phyloP scores from a whole-genome alignment of 176 grass and related monocot genomes.

The Eleusine coracana region DNA sequence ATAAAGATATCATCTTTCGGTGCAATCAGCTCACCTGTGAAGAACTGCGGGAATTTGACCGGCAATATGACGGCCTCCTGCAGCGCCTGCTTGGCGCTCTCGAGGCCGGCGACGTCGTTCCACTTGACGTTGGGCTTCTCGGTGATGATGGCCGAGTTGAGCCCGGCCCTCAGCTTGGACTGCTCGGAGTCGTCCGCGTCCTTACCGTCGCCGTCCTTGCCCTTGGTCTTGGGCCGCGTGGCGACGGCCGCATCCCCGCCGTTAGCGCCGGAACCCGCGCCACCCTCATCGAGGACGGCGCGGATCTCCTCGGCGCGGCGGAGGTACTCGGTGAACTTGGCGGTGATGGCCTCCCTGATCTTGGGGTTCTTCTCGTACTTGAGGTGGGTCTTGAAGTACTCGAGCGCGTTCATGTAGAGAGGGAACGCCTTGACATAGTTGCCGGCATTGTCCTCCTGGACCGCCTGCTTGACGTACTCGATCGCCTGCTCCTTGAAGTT shows the following conservation, averaged over 20 bases:
- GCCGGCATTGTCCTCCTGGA: slow-evolving; percentile 96
- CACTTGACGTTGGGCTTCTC: slow-evolving; percentile 99
- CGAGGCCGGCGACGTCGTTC: slow-evolving; percentile 93
- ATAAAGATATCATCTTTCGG: neutral
- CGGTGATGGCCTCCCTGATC: slow-evolving; percentile 96
- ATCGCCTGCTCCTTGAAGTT: slow-evolving; percentile 99
- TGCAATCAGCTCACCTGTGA: slow-evolving; percentile 67
- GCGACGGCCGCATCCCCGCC: slow-evolving; percentile 75
- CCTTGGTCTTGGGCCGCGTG: slow-evolving; percentile 90
- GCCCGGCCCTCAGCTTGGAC: slow-evolving; percentile 79
- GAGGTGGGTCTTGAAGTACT: slow-evolving; percentile 99
- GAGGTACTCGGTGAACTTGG: slow-evolving; percentile 98
- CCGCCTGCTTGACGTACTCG: slow-evolving; percentile 96
- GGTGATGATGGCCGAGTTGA: slow-evolving; percentile 91
- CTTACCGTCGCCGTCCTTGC: slow-evolving; percentile 72
- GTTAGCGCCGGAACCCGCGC: slow-evolving; percentile 55
- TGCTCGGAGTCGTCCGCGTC: slow-evolving; percentile 90
- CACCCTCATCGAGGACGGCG: slow-evolving; percentile 86
- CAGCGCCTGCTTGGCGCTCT: slow-evolving; percentile 95
- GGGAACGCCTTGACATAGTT: slow-evolving; percentile 98
- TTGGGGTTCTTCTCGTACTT: slow-evolving; percentile 99
- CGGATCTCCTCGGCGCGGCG: slow-evolving; percentile 99
- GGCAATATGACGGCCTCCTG: slow-evolving; percentile 97
- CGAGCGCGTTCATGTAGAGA: slow-evolving; percentile 98
- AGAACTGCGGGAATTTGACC: slow-evolving; percentile 99